A percentile compares a stretch with the other conserved stretches of the same genome.
Evolutionary conservation across 495 filamentous ascomycete species (phyloP).

Genomic region (Penicillium salamii): DNA sequence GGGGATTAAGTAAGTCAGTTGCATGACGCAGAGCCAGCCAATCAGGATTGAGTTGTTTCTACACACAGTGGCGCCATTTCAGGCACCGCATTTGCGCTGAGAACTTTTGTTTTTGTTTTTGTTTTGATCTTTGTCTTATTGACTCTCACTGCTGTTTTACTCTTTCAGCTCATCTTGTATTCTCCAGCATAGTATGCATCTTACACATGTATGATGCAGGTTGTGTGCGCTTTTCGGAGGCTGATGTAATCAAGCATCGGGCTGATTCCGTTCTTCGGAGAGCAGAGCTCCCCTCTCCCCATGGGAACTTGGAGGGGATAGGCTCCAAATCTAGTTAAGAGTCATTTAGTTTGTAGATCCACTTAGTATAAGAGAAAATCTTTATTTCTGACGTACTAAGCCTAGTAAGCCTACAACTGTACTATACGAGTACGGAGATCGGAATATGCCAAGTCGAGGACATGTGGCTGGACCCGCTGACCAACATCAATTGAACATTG

Average conservation of each 20-base stretch:
- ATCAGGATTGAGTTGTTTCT: slow-evolving; percentile 45
- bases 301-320: too few species aligned
- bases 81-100: too few species aligned
- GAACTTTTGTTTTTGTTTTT: too few species aligned
- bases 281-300: not conserved
- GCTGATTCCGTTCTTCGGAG: slow-evolving; percentile 8
- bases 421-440: too few species aligned
- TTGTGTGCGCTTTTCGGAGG: slow-evolving; percentile 6
- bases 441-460: slow-evolving; percentile 16
- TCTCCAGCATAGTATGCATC: too few species aligned
- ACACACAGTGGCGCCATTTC: slow-evolving; percentile 41
- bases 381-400: too few species aligned
- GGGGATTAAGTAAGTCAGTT: slow-evolving; percentile 22
- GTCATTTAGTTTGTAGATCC: too few species aligned
- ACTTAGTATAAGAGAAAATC: too few species aligned
- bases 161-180: not conserved
- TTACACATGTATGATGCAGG: too few species aligned
- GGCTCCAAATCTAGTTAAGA: slow-evolving; percentile 6
- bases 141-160: too few species aligned
- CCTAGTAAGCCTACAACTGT: too few species aligned
- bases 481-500: slow-evolving; percentile 28
- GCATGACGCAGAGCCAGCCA: slow-evolving; percentile 30
- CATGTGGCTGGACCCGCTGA: slow-evolving; percentile 36
- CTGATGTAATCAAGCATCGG: not conserved
- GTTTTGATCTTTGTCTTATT: not conserved